Conservation (phyloP, 306 rosid species). For the Prunus davidiana region DNA sequence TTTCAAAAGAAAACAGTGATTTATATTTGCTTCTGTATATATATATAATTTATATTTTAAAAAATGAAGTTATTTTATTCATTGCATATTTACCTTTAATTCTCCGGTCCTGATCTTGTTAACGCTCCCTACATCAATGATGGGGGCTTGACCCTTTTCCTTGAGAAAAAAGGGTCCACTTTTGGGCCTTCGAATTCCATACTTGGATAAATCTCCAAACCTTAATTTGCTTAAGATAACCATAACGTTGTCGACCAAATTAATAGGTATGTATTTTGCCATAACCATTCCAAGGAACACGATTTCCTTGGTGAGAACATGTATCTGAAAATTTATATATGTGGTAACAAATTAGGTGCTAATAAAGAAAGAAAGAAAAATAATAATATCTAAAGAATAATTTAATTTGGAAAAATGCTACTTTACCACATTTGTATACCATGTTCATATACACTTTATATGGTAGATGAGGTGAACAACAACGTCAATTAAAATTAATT, state of each 20-base stretch:
- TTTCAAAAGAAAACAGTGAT: background rate
- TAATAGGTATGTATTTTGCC: constrained; percentile 28
- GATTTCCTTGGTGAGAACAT: constrained; percentile 44
- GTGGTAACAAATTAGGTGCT: background rate
- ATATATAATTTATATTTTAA: background rate
- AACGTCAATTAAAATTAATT: too few species aligned
- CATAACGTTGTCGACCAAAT: constrained; percentile 35
- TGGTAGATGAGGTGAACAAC: too few species aligned
- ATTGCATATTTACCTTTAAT: constrained; percentile 36
- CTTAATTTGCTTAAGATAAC: constrained; percentile 25
- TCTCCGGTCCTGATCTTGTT: constrained; percentile 33
- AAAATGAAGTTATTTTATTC: background rate
- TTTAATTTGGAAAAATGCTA: too few species aligned
- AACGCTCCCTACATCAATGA: constrained; percentile 63
- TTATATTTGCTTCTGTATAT: too few species aligned
- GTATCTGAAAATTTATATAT: constrained; percentile 30
- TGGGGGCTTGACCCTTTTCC: constrained; percentile 45
- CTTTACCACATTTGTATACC: too few species aligned
- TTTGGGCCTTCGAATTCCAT: constrained; percentile 45
- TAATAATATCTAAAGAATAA: background rate
- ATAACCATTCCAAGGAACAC: constrained; percentile 49
- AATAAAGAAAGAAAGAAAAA: too few species aligned
- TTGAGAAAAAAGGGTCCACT: constrained; percentile 55
- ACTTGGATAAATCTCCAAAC: constrained; percentile 42
- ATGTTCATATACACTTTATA: too few species aligned